Percentiles rank a stretch among this genome's conserved stretches.
Conservation (phyloP, 176 grass and related monocot species). For the Stipa capillata region DNA sequence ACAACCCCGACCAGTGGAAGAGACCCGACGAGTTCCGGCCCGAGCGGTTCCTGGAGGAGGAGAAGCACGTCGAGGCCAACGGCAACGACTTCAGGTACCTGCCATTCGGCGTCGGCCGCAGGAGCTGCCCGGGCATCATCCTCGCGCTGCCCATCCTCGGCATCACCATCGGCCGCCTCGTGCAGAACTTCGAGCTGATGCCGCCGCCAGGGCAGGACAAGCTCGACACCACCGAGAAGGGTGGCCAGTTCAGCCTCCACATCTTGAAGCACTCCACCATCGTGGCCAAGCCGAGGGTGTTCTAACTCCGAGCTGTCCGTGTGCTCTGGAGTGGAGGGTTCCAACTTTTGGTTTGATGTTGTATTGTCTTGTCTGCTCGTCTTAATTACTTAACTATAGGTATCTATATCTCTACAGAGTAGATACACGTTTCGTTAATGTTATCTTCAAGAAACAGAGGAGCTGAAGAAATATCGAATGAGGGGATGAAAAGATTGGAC, state of each 20-base stretch:
- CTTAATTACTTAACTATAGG: neutral
- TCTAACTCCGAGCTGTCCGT: neutral
- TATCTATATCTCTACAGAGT: neutral
- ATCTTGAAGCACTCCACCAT: constrained; percentile 72
- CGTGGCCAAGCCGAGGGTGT: constrained; percentile 53
- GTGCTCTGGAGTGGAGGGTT: neutral
- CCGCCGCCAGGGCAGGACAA: constrained; percentile 45
- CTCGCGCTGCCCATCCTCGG: constrained; percentile 80
- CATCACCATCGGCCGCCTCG: constrained; percentile 66
- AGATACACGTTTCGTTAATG: neutral
- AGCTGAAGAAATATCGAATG: neutral
- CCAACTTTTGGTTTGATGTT: neutral
- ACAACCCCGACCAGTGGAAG: constrained; percentile 58
- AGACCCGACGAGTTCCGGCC: constrained; percentile 64
- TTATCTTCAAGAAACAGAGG: neutral
- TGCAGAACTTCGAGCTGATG: constrained; percentile 73
- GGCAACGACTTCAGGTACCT: constrained; percentile 77
- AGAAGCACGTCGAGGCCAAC: constrained; percentile 59
- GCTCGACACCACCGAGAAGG: constrained; percentile 74
- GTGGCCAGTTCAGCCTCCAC: constrained; percentile 79
- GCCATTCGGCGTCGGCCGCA: constrained; percentile 61
- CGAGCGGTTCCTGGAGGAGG: constrained; percentile 76
- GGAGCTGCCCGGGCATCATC: constrained; percentile 81
- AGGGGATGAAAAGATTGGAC: neutral
- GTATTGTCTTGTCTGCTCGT: neutral